A percentile compares a stretch with the other conserved stretches of the same genome.
Evolutionary conservation across 805 yeast species (phyloP).

Genomic region (Kregervanrija fluxuum): DNA sequence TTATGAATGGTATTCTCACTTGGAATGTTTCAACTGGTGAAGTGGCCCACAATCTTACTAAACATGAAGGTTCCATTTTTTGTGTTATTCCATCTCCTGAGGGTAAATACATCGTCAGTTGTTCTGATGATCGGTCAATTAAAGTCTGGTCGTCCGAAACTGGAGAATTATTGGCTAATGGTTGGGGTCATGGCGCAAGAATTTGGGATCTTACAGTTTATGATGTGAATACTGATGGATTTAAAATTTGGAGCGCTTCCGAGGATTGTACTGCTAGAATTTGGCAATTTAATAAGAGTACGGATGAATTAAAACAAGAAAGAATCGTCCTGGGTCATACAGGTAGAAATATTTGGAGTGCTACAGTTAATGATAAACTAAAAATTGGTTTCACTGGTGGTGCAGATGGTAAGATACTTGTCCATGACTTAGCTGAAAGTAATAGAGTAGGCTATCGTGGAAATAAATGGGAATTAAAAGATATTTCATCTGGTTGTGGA

Average conservation of each 20-base stretch:
- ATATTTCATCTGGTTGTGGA: constrained; percentile 26
- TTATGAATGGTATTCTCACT: constrained; percentile 75
- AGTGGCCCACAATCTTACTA: constrained; percentile 49
- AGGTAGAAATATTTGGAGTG: constrained; percentile 86
- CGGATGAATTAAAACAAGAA: constrained; percentile 32
- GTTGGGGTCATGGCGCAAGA: constrained; percentile 96
- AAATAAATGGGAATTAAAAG: constrained; percentile 25
- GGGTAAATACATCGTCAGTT: constrained; percentile 57
- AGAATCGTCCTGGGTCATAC: constrained; percentile 61
- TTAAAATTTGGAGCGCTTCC: constrained; percentile 54
- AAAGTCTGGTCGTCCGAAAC: constrained; percentile 58
- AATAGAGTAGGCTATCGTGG: constrained; percentile 25
- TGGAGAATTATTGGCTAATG: constrained; percentile 60
- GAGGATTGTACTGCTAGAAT: constrained; percentile 83
- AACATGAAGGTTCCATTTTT: constrained; percentile 91
- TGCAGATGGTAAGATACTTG: constrained; percentile 78
- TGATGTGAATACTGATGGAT: constrained; percentile 15
- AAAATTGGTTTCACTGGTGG: constrained; percentile 77
- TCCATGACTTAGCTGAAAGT: constrained; percentile 43
- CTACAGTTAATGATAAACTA: constrained; percentile 42
- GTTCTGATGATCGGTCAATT: constrained; percentile 92
- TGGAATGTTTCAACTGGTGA: constrained; percentile 52
- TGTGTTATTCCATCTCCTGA: constrained; percentile 57
- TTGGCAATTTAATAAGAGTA: constrained; percentile 47
- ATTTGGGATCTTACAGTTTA: constrained; percentile 77